phyloP scores from a whole-genome alignment of 306 rosid genomes.

The Gastrolobium bilobum region DNA sequence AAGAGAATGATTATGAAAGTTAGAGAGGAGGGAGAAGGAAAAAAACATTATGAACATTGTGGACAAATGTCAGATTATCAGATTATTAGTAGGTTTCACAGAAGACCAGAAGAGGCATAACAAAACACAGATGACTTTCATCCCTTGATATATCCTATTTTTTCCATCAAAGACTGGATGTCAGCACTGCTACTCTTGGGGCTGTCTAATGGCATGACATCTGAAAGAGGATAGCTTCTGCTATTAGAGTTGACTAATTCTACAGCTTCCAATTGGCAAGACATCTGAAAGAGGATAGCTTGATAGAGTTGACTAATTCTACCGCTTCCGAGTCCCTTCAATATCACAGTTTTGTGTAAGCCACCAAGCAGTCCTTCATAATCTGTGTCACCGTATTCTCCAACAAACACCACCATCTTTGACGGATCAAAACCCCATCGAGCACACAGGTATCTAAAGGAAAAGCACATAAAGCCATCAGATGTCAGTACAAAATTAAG shows the following conservation, averaged over 20 bases:
- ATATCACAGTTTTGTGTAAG: conserved; percentile 76
- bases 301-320: conserved; percentile 79
- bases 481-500: conserved; percentile 23
- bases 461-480: conserved; percentile 45
- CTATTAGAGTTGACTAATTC: conserved; percentile 69
- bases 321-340: conserved; percentile 81
- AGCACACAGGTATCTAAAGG: conserved; percentile 82
- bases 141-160: conserved; percentile 66
- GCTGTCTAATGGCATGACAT: conserved; percentile 79
- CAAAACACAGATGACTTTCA: conserved; percentile 41
- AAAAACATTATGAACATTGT: conserved; percentile 41
- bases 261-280: too few species aligned
- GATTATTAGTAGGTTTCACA: conserved; percentile 40
- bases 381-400: conserved; percentile 96
- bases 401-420: conserved; percentile 91
- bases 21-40: conserved; percentile 36
- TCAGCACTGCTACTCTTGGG: conserved; percentile 70
- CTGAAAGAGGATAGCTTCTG: conserved; percentile 90
- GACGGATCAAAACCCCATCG: conserved; percentile 97
- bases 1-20: conserved; percentile 38
- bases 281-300: too few species aligned
- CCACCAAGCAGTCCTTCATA: conserved; percentile 97
- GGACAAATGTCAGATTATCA: conserved; percentile 36
- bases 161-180: conserved; percentile 73
- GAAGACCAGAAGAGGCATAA: conserved; percentile 39